Base-by-base conservation (phyloP, 192 early-diverging fungal species). In the Entophlyctis luteolus region DNA sequence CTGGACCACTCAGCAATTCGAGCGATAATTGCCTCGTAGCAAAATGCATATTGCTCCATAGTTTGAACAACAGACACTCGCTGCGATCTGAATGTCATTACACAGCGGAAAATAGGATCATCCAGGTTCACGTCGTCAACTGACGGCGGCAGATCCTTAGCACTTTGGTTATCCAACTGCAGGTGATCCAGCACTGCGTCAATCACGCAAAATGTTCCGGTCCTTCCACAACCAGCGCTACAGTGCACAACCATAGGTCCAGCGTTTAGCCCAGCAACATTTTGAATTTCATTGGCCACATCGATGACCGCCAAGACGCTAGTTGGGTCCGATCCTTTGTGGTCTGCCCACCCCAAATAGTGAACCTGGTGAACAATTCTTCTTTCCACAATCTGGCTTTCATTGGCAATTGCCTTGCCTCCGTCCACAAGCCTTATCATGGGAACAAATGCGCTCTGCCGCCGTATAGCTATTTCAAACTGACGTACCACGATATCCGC, bases 301-400 rank as follows among this genome's bases (percentile, higher is more conserved):
- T 84, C 80, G 35, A 82, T 47, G 4, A 82, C 69, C 12, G 39
- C 45, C 18, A 84, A 67, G 16, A 84, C 76, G 32, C 35, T 39
- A 8, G 39, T 33, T 5, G 80, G 52, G 52, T 62, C 48, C 10
- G 68, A 27, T 22, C 25, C n/a, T 49, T 87, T 80, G 70, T 93
- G 90, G 73, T 97, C 94, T 1, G 88, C 85, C 92, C 92, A 96
- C 5, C 82, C 87, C 25, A 85, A 47, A 68, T 89, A 96, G 48
- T 92, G 87, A 42, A 94, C 59, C 32, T 92, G 87, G 59, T 80
- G 81, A n/a, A 94, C 71, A 2, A 55, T 63, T 56, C 73, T 73
- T 2, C 57, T 32, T 5, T 75, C 50, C 1, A 60, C 75, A 5
- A 32, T 52, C 28, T 18, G 70, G 50, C 22, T 34, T 6, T 29